Evolutionary conservation across 805 yeast genomes (phyloP), one percentile per base, ranked within the genome.

Genomic region (Blastobotrys parvus): DNA sequence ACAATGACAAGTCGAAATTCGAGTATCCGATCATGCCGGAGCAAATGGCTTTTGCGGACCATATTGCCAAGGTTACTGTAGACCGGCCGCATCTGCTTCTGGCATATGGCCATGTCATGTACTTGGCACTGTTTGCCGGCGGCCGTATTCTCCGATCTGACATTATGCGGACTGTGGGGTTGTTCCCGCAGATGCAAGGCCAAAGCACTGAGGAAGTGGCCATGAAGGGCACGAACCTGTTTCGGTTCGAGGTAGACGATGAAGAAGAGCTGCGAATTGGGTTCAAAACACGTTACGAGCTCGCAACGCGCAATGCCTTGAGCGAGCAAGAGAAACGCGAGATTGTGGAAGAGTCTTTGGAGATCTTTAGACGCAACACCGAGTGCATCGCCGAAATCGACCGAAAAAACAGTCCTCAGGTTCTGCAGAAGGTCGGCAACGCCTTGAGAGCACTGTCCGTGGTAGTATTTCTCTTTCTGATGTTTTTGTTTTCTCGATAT

Each of bases 31-130:
- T 77, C 19, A 67, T 80, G 64, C 67, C 75, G 1, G 72, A 72
- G 47, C 87, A 84, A 60, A 75, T 77, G 35, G 76, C 65, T 30
- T 82, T 80, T 54, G 71, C 70, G 23, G 60, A 78, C 31, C 87
- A 81, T 57, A 82, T 85, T 44, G 63, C 67, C 31, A 58, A 63
- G 38, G 70, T 69, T 6, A 72, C 82, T 29, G 57, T 56, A 35
- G 78, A 72, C 36, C 79, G 80, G 55, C 94, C 95, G 5, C 75
- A 82, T 52, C 61, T 83, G 17, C 61, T 85, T 30, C 67, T 85
- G 38, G 92, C 94, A 3, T 85, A 85, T 61, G 76, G 86, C 67
- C 95, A 85, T 59, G 92, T 83, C 38, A 72, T 85, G 77, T 85
- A 85, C 62, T 65, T 85, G 56, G 94, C 92, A 0, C 70, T 85